Evolutionary conservation across 495 filamentous ascomycete genomes (phyloP).

Genomic region (Annulohypoxylon moriforme): DNA sequence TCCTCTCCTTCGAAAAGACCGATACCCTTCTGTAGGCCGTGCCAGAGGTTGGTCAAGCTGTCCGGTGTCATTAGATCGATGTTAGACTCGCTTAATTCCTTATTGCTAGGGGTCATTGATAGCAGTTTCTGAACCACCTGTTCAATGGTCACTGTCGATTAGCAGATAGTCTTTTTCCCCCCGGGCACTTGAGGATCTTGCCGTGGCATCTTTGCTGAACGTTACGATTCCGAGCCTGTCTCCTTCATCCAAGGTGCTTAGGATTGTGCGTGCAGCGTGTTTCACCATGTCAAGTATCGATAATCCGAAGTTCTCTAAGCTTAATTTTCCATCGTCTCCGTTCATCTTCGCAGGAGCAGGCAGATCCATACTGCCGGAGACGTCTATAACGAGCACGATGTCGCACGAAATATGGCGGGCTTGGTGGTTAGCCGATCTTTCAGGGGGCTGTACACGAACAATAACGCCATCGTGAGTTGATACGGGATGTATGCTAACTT

Average conservation of each 20-base stretch:
- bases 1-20: constrained; percentile 45
- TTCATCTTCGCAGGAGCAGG: constrained; percentile 48
- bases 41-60: constrained; percentile 56
- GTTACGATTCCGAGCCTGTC: constrained; percentile 62
- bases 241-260: constrained; percentile 52
- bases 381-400: constrained; percentile 60
- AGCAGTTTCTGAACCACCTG: constrained; percentile 54
- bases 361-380: constrained; percentile 57
- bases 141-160: background rate
- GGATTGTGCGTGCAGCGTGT: constrained; percentile 58
- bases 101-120: constrained; percentile 51
- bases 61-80: constrained; percentile 49
- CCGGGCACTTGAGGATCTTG: constrained; percentile 8
- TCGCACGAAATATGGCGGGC: constrained; percentile 55
- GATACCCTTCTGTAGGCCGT: constrained; percentile 53
- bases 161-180: background rate
- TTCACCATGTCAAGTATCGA: constrained; percentile 59
- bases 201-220: constrained; percentile 47
- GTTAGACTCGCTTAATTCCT: constrained; percentile 41
- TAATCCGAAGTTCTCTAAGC: constrained; percentile 49
- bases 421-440: constrained; percentile 29
- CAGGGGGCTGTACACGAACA: constrained; percentile 53
- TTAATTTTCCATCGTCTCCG: constrained; percentile 27
- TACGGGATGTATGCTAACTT: constrained; percentile 49
- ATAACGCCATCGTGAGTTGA: constrained; percentile 47